Evolutionary conservation across 2,329 filamentous ascomycete genomes (phyloP).

Genomic region (Tolypocladium nubicola): DNA sequence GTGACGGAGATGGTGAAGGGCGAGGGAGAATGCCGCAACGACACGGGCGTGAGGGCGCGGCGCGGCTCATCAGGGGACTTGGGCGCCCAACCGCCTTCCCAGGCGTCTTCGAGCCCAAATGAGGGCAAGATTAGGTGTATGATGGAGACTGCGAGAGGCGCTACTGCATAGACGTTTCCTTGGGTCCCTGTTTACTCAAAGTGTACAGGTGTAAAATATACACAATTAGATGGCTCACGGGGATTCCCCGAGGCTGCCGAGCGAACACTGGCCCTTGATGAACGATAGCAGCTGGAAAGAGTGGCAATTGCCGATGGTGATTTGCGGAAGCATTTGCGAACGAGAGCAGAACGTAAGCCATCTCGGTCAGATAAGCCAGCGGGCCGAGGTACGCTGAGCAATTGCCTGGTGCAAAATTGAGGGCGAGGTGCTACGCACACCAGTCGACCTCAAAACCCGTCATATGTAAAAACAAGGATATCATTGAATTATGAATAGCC

Average conservation of each 20-base stretch:
- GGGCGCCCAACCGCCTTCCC: slow-evolving; percentile 1
- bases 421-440: neutral
- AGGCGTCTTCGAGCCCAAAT: slow-evolving; percentile 3
- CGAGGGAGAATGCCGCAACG: neutral
- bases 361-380: neutral
- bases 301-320: neutral
- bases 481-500: neutral
- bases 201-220: slow-evolving; percentile 46
- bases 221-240: slow-evolving; percentile 32
- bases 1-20: neutral
- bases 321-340: neutral
- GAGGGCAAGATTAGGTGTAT: slow-evolving; percentile 21
- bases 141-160: slow-evolving; percentile 24
- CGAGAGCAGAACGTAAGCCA: neutral
- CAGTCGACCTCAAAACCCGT: neutral
- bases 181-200: slow-evolving; percentile 29
- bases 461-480: neutral
- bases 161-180: slow-evolving; percentile 40
- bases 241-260: neutral
- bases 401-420: neutral
- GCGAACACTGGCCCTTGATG: neutral
- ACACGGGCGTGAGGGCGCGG: neutral
- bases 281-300: neutral
- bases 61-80: neutral
- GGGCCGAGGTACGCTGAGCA: neutral